phyloP scores from a whole-genome alignment of 202 grass and related monocot genomes.

The Schoenoplectus triqueter region DNA sequence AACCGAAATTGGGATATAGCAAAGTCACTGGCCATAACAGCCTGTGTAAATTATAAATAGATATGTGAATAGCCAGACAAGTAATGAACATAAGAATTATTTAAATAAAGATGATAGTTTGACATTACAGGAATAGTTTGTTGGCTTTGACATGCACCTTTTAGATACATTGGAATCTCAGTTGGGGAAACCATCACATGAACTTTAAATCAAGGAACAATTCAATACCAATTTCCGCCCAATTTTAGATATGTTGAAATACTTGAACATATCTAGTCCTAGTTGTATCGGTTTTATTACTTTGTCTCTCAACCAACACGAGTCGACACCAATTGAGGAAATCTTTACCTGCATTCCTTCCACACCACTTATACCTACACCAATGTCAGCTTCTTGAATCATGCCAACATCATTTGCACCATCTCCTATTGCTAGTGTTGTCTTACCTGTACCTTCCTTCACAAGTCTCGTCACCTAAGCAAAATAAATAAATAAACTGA shows the following conservation, averaged over 20 bases:
- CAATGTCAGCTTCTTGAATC: slow-evolving; percentile 99
- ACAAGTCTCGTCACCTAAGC: slow-evolving; percentile 94
- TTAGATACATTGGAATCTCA: neutral
- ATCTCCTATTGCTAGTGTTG: slow-evolving; percentile 95
- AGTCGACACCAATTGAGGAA: neutral
- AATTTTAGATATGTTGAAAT: slow-evolving; percentile 4
- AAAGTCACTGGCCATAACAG: slow-evolving; percentile 99
- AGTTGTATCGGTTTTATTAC: neutral
- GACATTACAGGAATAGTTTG: slow-evolving; percentile 5
- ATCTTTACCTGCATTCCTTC: slow-evolving; percentile 93
- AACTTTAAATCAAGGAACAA: neutral
- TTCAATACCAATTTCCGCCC: slow-evolving; percentile 5
- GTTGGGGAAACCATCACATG: neutral
- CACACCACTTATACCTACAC: slow-evolving; percentile 36
- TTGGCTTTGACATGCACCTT: neutral
- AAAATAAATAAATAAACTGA: neutral
- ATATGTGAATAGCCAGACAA: slow-evolving; percentile 22
- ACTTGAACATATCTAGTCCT: slow-evolving; percentile 8
- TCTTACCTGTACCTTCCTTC: slow-evolving; percentile 94
- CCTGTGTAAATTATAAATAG: slow-evolving; percentile 51
- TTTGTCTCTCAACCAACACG: neutral
- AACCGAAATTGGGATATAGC: slow-evolving; percentile 97
- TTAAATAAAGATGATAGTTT: slow-evolving; percentile 8
- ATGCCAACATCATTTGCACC: slow-evolving; percentile 99
- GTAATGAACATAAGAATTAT: slow-evolving; percentile 19